phyloP scores from a whole-genome alignment of 139 green algal species.

The Marvania coccoides region DNA sequence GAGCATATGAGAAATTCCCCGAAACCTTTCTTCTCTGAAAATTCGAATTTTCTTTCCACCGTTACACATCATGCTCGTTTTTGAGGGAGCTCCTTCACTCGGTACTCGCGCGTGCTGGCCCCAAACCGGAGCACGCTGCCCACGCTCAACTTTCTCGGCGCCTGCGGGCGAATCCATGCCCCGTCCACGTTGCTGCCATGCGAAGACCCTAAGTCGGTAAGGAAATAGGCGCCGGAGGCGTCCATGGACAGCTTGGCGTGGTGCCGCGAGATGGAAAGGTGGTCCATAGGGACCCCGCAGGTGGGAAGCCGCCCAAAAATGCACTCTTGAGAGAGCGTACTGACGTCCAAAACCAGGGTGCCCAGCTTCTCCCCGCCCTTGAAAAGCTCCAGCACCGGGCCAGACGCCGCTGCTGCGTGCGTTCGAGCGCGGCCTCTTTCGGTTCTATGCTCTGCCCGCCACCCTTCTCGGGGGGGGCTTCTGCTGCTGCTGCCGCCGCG shows the following conservation, averaged over 20 bases:
- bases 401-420: not conserved
- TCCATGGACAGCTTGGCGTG: slow-evolving; percentile 52
- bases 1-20: too few species aligned
- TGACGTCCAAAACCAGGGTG: slow-evolving; percentile 40
- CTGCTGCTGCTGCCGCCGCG: not conserved
- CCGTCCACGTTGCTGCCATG: slow-evolving; percentile 74
- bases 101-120: slow-evolving; percentile 44
- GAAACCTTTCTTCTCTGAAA: too few species aligned
- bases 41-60: too few species aligned
- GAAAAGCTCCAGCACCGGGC: slow-evolving; percentile 32
- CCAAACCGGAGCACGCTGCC: slow-evolving; percentile 46
- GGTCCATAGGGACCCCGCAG: slow-evolving; percentile 61
- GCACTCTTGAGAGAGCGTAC: slow-evolving; percentile 39
- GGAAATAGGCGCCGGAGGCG: slow-evolving; percentile 21
- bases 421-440: not conserved
- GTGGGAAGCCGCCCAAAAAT: slow-evolving; percentile 51
- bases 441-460: not conserved
- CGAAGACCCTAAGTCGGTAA: slow-evolving; percentile 59
- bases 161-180: slow-evolving; percentile 55
- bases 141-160: slow-evolving; percentile 27
- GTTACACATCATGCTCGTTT: too few species aligned
- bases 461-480: slow-evolving; percentile 1
- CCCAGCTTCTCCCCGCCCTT: slow-evolving; percentile 38
- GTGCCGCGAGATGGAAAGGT: slow-evolving; percentile 54
- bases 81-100: slow-evolving; percentile 16